Conservation (phyloP, 1,139 yeast genomes). For the Candida pseudocylindracea region DNA sequence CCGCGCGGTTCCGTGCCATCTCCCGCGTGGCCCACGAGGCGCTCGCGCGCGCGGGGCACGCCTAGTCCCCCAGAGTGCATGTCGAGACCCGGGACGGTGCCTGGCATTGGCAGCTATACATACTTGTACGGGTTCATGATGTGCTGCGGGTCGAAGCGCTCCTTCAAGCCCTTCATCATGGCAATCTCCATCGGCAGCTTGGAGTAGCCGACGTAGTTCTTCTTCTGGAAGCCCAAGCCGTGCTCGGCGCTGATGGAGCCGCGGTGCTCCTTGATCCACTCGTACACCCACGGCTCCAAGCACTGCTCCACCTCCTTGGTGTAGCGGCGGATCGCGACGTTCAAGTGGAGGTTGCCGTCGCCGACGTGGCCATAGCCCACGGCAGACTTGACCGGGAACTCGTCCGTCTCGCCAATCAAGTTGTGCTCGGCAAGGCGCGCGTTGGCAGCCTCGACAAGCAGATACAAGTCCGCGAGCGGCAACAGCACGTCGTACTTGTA, state of each 20-base stretch:
- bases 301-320: slow-evolving; percentile 51
- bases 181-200: slow-evolving; percentile 47
- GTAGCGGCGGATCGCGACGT: slow-evolving; percentile 76
- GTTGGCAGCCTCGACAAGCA: slow-evolving; percentile 54
- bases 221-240: slow-evolving; percentile 92
- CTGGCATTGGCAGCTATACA: slow-evolving; percentile 12
- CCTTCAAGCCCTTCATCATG: slow-evolving; percentile 55
- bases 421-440: slow-evolving; percentile 30
- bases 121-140: slow-evolving; percentile 90
- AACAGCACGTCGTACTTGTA: slow-evolving; percentile 91
- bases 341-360: slow-evolving; percentile 85
- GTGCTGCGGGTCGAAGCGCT: slow-evolving; percentile 72
- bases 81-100: too few species aligned
- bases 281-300: slow-evolving; percentile 84
- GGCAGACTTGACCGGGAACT: slow-evolving; percentile 61
- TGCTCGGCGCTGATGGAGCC: slow-evolving; percentile 96
- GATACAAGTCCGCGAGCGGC: slow-evolving; percentile 61
- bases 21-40: slow-evolving; percentile 26
- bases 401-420: slow-evolving; percentile 43
- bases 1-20: slow-evolving; percentile 41
- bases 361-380: slow-evolving; percentile 95
- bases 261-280: slow-evolving; percentile 49
- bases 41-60: slow-evolving; percentile 5
- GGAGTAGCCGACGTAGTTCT: slow-evolving; percentile 65
- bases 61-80: too few species aligned